phyloP scores from a whole-genome alignment of 208 protist genomes.

The Crithidia acanthocephali region DNA sequence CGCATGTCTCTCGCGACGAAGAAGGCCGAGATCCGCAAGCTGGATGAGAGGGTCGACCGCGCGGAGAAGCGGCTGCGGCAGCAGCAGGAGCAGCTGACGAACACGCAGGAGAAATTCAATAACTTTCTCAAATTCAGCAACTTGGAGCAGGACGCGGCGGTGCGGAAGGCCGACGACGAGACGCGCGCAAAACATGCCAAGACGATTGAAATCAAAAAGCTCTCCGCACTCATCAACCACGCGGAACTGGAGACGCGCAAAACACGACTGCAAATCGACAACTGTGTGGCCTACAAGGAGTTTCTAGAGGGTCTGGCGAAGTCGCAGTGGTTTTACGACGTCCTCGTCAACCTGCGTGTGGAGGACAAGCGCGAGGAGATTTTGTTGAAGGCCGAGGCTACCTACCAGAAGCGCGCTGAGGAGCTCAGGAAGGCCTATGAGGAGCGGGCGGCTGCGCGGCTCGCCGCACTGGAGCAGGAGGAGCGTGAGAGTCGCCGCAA shows the following conservation, averaged over 20 bases:
- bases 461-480: slow-evolving; percentile 1
- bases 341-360: slow-evolving; percentile 70
- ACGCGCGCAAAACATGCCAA: slow-evolving; percentile 93
- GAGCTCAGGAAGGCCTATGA: slow-evolving; percentile 28
- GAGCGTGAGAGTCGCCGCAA: slow-evolving; percentile 2
- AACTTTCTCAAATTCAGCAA: slow-evolving; percentile 96
- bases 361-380: slow-evolving; percentile 68
- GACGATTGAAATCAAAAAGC: slow-evolving; percentile 95
- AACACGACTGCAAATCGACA: slow-evolving; percentile 91
- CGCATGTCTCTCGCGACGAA: slow-evolving; percentile 95
- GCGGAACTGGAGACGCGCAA: slow-evolving; percentile 93
- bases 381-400: slow-evolving; percentile 56
- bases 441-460: slow-evolving; percentile 9
- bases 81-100: slow-evolving; percentile 93
- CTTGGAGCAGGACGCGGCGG: slow-evolving; percentile 94
- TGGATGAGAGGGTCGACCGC: slow-evolving; percentile 93
- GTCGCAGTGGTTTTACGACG: slow-evolving; percentile 82
- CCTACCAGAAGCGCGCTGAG: slow-evolving; percentile 39
- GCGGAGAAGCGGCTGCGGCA: slow-evolving; percentile 91
- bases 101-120: slow-evolving; percentile 94
- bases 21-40: slow-evolving; percentile 92
- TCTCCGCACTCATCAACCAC: slow-evolving; percentile 89
- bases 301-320: slow-evolving; percentile 94
- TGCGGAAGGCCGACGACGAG: slow-evolving; percentile 93
- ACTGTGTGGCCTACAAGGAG: slow-evolving; percentile 90